Conservation (phyloP, 164 flowering plant species). For the Tinospora cordifolia region DNA sequence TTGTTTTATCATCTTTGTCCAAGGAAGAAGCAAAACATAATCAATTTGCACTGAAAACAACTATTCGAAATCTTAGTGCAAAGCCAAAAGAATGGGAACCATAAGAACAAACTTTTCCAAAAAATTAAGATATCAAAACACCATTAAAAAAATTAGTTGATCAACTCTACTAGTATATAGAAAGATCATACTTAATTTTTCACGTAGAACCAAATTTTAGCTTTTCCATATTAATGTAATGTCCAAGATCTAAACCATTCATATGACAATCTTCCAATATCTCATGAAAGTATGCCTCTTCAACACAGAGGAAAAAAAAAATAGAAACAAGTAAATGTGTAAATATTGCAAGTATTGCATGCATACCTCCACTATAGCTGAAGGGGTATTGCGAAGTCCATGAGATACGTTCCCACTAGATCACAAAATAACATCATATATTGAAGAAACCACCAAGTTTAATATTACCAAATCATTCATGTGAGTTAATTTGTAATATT, state of each 20-base stretch:
- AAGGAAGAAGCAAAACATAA: too few relatives aligned
- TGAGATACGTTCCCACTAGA: conserved; percentile 70
- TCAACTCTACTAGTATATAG: neutral
- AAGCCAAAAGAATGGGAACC: too few relatives aligned
- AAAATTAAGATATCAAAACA: too few relatives aligned
- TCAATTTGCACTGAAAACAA: too few relatives aligned
- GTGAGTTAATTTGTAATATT: neutral
- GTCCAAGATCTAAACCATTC: neutral
- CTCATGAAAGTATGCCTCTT: neutral
- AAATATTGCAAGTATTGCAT: conserved; percentile 3
- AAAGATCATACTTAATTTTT: neutral
- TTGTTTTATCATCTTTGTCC: too few relatives aligned
- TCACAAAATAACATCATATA: neutral
- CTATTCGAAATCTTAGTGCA: too few relatives aligned
- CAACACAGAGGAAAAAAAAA: neutral
- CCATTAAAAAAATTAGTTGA: neutral
- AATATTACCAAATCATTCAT: neutral
- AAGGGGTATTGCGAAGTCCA: conserved; percentile 81
- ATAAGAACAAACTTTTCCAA: too few relatives aligned
- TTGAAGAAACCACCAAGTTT: neutral
- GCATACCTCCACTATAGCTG: conserved; percentile 55
- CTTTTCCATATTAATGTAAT: neutral
- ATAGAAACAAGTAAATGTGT: conserved; percentile 1
- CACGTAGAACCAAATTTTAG: neutral
- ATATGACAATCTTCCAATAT: neutral